A percentile compares a stretch with the other conserved stretches of the same genome.
Evolutionary conservation across 2,329 filamentous ascomycete genomes (phyloP).

Genomic region (Pseudopithomyces maydicus): DNA sequence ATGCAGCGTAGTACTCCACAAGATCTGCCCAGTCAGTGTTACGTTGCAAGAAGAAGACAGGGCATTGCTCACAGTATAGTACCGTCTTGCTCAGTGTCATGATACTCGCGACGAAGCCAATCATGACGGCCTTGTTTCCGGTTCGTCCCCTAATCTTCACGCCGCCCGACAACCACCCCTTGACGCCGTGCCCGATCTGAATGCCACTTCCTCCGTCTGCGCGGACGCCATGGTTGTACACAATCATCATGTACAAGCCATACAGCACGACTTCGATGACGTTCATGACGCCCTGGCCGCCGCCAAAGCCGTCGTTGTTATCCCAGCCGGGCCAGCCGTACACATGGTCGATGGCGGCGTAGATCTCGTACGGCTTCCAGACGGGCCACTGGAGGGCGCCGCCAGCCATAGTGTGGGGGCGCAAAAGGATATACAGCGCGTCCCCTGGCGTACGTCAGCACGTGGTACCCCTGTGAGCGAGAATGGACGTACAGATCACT

Average conservation of each 20-base stretch:
- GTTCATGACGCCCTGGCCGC: constrained; percentile 74
- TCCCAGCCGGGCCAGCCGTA: constrained; percentile 79
- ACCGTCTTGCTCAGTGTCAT: constrained; percentile 72
- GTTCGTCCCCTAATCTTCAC: constrained; percentile 57
- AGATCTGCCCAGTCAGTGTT: constrained; percentile 52
- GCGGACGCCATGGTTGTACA: constrained; percentile 50
- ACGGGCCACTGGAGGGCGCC: constrained; percentile 73
- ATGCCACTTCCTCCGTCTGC: constrained; percentile 45
- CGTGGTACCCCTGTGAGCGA: neutral
- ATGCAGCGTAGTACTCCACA: constrained; percentile 66
- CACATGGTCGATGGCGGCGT: constrained; percentile 77
- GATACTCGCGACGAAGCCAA: constrained; percentile 63
- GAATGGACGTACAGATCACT: constrained; percentile 62
- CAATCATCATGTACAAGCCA: constrained; percentile 62
- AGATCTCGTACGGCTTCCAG: constrained; percentile 79
- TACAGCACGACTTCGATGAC: constrained; percentile 71
- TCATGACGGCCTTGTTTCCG: constrained; percentile 61
- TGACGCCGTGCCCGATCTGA: constrained; percentile 43
- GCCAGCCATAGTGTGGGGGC: constrained; percentile 81
- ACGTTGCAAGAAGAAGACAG: neutral
- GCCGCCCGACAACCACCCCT: constrained; percentile 54
- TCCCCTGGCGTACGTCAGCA: constrained; percentile 56
- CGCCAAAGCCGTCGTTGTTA: constrained; percentile 72
- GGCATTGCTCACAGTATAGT: constrained; percentile 63
- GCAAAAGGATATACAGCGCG: constrained; percentile 75